A percentile compares a stretch with the other conserved stretches of the same genome.
Conservation (phyloP, 73 alveolate genomes). For the Diophrys appendiculata region DNA sequence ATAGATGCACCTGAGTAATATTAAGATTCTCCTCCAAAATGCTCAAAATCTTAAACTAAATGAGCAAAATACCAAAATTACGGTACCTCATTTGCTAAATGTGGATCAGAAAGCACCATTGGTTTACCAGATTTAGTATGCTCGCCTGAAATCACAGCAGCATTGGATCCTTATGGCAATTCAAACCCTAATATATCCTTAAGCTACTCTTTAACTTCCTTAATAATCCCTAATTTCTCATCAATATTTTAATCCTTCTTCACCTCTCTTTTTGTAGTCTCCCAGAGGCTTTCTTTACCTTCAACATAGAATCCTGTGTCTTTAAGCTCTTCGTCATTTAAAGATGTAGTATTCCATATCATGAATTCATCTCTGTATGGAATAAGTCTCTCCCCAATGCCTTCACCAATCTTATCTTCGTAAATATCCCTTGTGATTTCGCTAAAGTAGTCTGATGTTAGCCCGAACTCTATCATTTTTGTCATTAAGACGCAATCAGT, state of each 20-base stretch:
- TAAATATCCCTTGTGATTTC: not conserved
- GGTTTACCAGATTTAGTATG: constrained; percentile 94
- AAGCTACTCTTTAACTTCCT: not conserved
- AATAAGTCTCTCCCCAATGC: not conserved
- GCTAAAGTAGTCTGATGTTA: not conserved
- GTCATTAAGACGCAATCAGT: not conserved
- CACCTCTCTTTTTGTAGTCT: not conserved
- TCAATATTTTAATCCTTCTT: no score
- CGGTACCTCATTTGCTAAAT: constrained; percentile 1
- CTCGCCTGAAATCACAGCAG: constrained; percentile 92
- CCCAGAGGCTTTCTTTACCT: not conserved
- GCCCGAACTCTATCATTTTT: not conserved
- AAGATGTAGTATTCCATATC: not conserved
- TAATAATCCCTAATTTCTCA: not conserved
- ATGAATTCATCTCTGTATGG: not conserved
- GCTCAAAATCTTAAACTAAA: not conserved
- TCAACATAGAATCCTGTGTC: not conserved
- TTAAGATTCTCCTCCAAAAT: not conserved
- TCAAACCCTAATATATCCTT: not conserved
- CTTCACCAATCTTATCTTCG: not conserved
- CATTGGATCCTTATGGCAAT: constrained; percentile 51
- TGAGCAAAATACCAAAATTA: not conserved
- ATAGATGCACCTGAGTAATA: not conserved
- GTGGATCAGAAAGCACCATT: constrained; percentile 27
- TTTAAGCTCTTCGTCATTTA: constrained; percentile 14